phyloP scores from a whole-genome alignment of 2,329 filamentous ascomycete species.

The Stachybotrys chartarum region DNA sequence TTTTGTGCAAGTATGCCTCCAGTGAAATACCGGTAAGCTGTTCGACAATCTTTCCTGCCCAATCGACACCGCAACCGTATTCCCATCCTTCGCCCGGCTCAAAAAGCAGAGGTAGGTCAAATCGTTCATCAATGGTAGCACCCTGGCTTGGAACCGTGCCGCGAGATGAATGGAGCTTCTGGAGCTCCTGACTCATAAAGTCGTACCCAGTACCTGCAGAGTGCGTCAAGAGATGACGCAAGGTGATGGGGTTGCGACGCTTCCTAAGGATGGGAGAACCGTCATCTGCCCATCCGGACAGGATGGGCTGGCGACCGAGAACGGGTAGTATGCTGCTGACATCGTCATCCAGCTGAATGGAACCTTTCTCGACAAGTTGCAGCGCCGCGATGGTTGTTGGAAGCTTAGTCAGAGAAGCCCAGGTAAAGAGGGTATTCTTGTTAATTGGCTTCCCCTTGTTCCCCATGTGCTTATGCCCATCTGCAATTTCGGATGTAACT shows the following conservation, averaged over 20 bases:
- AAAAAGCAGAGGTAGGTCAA: constrained; percentile 31
- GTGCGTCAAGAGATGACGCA: constrained; percentile 40
- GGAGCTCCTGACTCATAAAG: constrained; percentile 12
- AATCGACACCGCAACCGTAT: constrained; percentile 38
- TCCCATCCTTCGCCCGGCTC: constrained; percentile 39
- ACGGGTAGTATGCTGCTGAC: constrained; percentile 33
- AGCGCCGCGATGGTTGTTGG: constrained; percentile 1
- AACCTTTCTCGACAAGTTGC: constrained; percentile 13
- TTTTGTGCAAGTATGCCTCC: constrained; percentile 30
- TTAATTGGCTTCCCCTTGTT: neutral
- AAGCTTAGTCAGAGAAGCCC: constrained; percentile 2
- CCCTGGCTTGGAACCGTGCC: constrained; percentile 15
- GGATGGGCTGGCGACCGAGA: constrained; percentile 31
- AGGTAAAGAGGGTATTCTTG: neutral
- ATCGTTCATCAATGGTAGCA: constrained; percentile 27
- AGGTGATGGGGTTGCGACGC: constrained; percentile 28
- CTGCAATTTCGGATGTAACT: neutral
- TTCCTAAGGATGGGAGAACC: constrained; percentile 21
- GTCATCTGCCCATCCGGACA: constrained; percentile 33
- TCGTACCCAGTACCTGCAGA: constrained; percentile 35
- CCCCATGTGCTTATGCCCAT: neutral
- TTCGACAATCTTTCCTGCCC: constrained; percentile 39
- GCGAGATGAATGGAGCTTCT: neutral
- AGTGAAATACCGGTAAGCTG: constrained; percentile 28
- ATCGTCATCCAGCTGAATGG: constrained; percentile 37